phyloP scores from a whole-genome alignment of 345 rosid species.

The Gossypium thurberi region DNA sequence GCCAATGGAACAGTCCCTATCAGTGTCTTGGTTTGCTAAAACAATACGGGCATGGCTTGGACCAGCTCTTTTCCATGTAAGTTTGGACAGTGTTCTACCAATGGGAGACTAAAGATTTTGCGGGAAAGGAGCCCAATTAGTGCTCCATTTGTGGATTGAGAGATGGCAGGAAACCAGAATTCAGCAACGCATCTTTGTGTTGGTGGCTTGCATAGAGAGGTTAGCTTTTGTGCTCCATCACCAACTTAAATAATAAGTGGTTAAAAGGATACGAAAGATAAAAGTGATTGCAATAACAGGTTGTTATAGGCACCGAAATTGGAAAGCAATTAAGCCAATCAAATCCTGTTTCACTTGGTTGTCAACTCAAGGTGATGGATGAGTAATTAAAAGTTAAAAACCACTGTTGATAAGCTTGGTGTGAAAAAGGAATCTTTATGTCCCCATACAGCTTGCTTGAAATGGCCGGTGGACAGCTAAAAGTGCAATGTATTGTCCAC shows the following conservation, averaged over 20 bases:
- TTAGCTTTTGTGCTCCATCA: slow-evolving; percentile 16
- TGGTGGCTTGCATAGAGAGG: slow-evolving; percentile 21
- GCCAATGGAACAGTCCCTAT: slow-evolving; percentile 26
- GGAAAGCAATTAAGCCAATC: too few relatives aligned
- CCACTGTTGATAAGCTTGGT: too few relatives aligned
- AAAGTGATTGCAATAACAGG: too few relatives aligned
- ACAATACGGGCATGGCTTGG: slow-evolving; percentile 5
- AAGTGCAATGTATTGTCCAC: too few relatives aligned
- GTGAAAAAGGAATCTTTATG: too few relatives aligned
- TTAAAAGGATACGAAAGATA: too few relatives aligned
- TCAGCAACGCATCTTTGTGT: slow-evolving; percentile 29
- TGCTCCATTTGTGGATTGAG: slow-evolving; percentile 3
- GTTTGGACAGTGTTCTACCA: slow-evolving; percentile 29
- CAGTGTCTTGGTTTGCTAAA: slow-evolving; percentile 16
- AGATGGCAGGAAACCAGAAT: slow-evolving; percentile 27
- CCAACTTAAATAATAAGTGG: neutral
- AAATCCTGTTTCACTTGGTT: too few relatives aligned
- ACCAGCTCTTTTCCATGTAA: slow-evolving; percentile 26
- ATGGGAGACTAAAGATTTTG: slow-evolving; percentile 14
- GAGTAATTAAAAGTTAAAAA: too few relatives aligned
- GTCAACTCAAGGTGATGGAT: too few relatives aligned
- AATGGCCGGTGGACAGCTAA: too few relatives aligned
- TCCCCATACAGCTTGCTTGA: too few relatives aligned
- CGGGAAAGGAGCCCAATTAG: neutral
- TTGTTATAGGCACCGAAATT: too few relatives aligned